Percentiles rank a stretch among this genome's conserved stretches.
phyloP scores from a whole-genome alignment of 495 filamentous ascomycete genomes.

The Bryoglossum gracile region DNA sequence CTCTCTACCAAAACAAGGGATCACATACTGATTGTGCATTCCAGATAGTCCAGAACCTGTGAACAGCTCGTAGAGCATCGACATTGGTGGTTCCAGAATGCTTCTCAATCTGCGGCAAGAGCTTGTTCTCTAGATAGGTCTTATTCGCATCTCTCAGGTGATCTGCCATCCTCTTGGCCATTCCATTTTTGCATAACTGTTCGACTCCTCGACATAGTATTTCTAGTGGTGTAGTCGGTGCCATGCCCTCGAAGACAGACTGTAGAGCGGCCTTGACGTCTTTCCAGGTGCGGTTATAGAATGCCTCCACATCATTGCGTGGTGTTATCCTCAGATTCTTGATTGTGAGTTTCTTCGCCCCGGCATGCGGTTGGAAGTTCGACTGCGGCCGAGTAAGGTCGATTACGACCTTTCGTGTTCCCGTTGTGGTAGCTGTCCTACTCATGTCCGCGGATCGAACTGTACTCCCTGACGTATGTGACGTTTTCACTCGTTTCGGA shows the following conservation, averaged over 20 bases:
- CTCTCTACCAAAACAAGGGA: background rate
- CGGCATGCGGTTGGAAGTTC: conserved; percentile 46
- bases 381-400: conserved; percentile 18
- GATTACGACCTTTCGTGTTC: conserved; percentile 3
- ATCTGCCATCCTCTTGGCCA: conserved; percentile 55
- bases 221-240: conserved; percentile 64
- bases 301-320: conserved; percentile 54
- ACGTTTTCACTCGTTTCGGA: conserved; percentile 19
- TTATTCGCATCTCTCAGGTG: conserved; percentile 57
- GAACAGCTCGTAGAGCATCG: conserved; percentile 55
- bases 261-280: conserved; percentile 66
- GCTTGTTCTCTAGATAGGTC: conserved; percentile 47
- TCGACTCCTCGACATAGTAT: conserved; percentile 85
- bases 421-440: conserved; percentile 6
- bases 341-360: conserved; percentile 75
- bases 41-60: conserved; percentile 73
- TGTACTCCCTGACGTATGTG: conserved; percentile 4
- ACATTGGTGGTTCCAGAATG: conserved; percentile 48
- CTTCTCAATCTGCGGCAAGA: conserved; percentile 47
- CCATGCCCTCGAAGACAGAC: conserved; percentile 58
- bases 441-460: conserved; percentile 12
- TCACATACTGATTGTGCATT: conserved; percentile 58
- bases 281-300: conserved; percentile 62
- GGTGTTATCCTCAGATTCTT: conserved; percentile 69
- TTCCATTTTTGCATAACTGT: conserved; percentile 74